phyloP scores from a whole-genome alignment of 345 rosid species.

The Eucalyptus sideroxylon region DNA sequence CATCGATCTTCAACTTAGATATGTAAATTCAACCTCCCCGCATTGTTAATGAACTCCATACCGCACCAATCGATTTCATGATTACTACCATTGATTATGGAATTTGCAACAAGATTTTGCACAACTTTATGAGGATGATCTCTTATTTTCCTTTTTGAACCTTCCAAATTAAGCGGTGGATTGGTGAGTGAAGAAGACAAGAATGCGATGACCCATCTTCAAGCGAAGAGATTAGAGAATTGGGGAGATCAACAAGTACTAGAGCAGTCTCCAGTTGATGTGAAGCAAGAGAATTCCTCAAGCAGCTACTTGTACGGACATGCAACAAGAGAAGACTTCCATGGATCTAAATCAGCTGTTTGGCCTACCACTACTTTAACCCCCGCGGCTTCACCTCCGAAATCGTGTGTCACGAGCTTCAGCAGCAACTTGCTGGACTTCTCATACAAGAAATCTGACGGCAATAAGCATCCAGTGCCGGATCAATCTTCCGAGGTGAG shows the following conservation, averaged over 20 bases:
- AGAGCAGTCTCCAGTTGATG: slow-evolving; percentile 24
- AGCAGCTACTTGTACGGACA: slow-evolving; percentile 32
- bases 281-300: slow-evolving; percentile 57
- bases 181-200: slow-evolving; percentile 52
- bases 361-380: slow-evolving; percentile 39
- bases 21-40: not conserved
- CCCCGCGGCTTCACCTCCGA: slow-evolving; percentile 34
- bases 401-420: slow-evolving; percentile 56
- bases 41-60: not conserved
- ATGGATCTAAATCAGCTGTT: slow-evolving; percentile 9
- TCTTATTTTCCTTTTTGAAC: not conserved
- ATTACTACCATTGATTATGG: not conserved
- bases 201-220: slow-evolving; percentile 8
- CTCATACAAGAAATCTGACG: slow-evolving; percentile 32
- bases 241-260: slow-evolving; percentile 55
- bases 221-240: slow-evolving; percentile 39
- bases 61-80: not conserved
- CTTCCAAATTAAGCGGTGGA: slow-evolving; percentile 40
- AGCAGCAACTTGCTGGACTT: slow-evolving; percentile 64
- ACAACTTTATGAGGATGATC: not conserved
- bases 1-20: not conserved
- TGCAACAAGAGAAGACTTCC: slow-evolving; percentile 14
- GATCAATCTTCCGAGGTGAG: slow-evolving; percentile 76
- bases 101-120: not conserved
- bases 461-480: slow-evolving; percentile 47